Conservation (phyloP, 768 basidiomycete species). For the Lentinula edodes region DNA sequence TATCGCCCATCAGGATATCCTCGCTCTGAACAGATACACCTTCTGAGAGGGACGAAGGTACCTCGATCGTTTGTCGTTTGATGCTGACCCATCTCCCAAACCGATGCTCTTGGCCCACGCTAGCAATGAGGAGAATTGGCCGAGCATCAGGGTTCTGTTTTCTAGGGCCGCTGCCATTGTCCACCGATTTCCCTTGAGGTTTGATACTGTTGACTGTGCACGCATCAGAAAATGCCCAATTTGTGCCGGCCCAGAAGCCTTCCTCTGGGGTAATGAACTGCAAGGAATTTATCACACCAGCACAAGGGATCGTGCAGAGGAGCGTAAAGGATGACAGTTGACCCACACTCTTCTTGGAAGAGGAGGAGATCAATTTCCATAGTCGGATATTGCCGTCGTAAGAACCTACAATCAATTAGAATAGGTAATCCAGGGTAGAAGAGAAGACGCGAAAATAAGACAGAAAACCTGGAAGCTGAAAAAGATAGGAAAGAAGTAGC, state of each 20-base stretch:
- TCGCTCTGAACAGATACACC: not conserved
- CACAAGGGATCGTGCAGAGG: slow-evolving; percentile 56
- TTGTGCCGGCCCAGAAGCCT: slow-evolving; percentile 33
- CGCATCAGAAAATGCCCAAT: slow-evolving; percentile 25
- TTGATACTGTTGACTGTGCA: not conserved
- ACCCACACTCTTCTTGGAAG: slow-evolving; percentile 16
- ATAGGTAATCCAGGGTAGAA: not conserved
- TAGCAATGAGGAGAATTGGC: slow-evolving; percentile 64
- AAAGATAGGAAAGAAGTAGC: not conserved
- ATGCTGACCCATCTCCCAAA: slow-evolving; percentile 70
- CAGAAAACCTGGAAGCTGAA: not conserved
- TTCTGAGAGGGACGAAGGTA: not conserved
- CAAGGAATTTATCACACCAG: slow-evolving; percentile 86
- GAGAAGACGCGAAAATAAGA: not conserved
- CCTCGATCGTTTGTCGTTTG: not conserved
- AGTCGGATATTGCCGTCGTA: slow-evolving; percentile 88
- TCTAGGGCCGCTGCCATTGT: not conserved
- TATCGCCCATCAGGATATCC: too few relatives aligned
- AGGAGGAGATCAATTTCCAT: slow-evolving; percentile 61
- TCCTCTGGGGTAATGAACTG: slow-evolving; percentile 63
- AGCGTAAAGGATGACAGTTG: slow-evolving; percentile 74
- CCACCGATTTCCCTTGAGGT: not conserved
- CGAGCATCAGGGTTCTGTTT: slow-evolving; percentile 13
- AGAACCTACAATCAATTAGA: slow-evolving; percentile 53
- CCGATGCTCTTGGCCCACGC: slow-evolving; percentile 82